Evolutionary conservation across 768 basidiomycete genomes (phyloP), one percentile per base, ranked within the genome.

Genomic region (Dentipellis sp.): DNA sequence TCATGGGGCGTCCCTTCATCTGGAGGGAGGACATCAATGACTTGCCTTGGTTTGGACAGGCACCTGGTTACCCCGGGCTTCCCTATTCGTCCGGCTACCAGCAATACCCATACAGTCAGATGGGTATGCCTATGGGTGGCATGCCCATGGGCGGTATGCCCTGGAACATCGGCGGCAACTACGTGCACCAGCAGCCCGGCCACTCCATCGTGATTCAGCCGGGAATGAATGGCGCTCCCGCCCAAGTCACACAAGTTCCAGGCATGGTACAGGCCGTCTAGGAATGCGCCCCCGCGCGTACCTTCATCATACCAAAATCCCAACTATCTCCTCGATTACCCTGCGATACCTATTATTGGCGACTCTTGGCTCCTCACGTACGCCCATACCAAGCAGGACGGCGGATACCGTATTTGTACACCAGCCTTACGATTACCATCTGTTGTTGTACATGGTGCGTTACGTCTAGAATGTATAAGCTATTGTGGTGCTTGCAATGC

Each of bases 121-220:
- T 35, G 34, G 54, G 8, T 57, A 62, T 56, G 21, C 36, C 34
- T 21, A 46, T 4, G 34, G 53, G 11, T 37, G n/a, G 39, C 53
- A 58, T 65, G 9, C 65, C 64, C 48, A 49, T 54, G 55, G 58
- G 55, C 23, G 51, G 56, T 40, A 52, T 36, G 55, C 29, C 29
- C 29, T 29, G 29, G 29, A 29, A 29, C 29, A 46, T 51, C 63
- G 74, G 73, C 42, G 68, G 66, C 50, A 72, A 71, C 66, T 70
- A 75, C 55, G 68, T 81, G 53, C 75, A 74, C 61, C 79, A 78
- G 59, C 68, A 66, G 56, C 79, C 80, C 52, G 85, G 85, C 8
- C 78, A 81, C 62, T 80, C 86, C 8, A 70, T 86, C 59, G 71
- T 89, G 48, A 82, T 90, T 58, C 85, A 86, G 61, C 87, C 84